Evolutionary conservation across 129 eudicot species (phyloP).

Genomic region (Daucus carota): DH1_v3.0 NC_030383.2:16753501-16754000

Average conservation of each 20-base stretch:
- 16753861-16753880: conserved; percentile 59
- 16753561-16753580: background rate
- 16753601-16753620: conserved; percentile 54
- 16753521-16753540: background rate
- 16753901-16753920: conserved; percentile 58
- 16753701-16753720: background rate
- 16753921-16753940: conserved; percentile 18
- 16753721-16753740: background rate
- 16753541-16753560: background rate
- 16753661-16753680: conserved; percentile 48
- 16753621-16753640: conserved; percentile 44
- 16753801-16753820: conserved; percentile 66
- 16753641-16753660: conserved; percentile 42
- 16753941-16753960: conserved; percentile 14
- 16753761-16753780: background rate
- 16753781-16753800: conserved; percentile 14
- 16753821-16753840: conserved; percentile 57
- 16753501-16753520: background rate
- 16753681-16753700: conserved; percentile 46
- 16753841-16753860: conserved; percentile 45
- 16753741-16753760: background rate
- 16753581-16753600: conserved; percentile 53
- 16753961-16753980: conserved; percentile 41
- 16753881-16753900: conserved; percentile 61
- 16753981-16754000: conserved; percentile 39